Evolutionary conservation across 495 filamentous ascomycete species (phyloP), one percentile per base, ranked within the genome.

Genomic region (Glonium stellatum): DNA sequence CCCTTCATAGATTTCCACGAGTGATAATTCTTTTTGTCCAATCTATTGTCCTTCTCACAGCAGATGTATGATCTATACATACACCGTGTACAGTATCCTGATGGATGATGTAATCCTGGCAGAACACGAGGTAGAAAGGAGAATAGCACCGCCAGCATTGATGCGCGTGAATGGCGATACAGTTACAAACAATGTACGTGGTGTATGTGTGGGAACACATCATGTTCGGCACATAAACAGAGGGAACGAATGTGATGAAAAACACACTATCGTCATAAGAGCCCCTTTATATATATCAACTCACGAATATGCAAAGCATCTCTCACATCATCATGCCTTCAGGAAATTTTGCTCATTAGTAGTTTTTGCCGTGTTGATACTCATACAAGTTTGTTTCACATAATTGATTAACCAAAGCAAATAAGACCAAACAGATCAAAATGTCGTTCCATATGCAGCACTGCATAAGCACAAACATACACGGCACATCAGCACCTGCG

Each of bases 121-220:
- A 50, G 8, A 6, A 50, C n/a, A 50, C 15, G 15, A 51, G 48
- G 13, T 4, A n/a, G 21, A 51, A n/a, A 1, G 48, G 15, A 23
- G 12, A 8, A 18, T 51, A 13, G 21, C 48, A 51, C 13, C 19
- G 25, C 19, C 48, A 51, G 12, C 48, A 51, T 23, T 51, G 12
- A 13, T 51, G 48, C 21, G 48, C 1, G 48, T 51, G 48, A n/a
- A 51, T 51, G 12, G 48, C 48, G 48, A 41, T 31, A 27, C 57
- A 59, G 25, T 18, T 27, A 42, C 57, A 59, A 23, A 23, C 11
- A 4, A 27, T 59, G 48, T 35, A 37, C 2, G 19, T 53, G 15
- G 48, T 59, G 21, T 52, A 59, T 4, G 18, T 27, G 35, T 59
- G 57, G 46, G 13, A 53, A 22, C 57, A 59, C 57, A 59, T 59